Evolutionary conservation across 225 moss, liverwort and hornwort genomes (phyloP).

Genomic region (Physcomitrium patens): DNA sequence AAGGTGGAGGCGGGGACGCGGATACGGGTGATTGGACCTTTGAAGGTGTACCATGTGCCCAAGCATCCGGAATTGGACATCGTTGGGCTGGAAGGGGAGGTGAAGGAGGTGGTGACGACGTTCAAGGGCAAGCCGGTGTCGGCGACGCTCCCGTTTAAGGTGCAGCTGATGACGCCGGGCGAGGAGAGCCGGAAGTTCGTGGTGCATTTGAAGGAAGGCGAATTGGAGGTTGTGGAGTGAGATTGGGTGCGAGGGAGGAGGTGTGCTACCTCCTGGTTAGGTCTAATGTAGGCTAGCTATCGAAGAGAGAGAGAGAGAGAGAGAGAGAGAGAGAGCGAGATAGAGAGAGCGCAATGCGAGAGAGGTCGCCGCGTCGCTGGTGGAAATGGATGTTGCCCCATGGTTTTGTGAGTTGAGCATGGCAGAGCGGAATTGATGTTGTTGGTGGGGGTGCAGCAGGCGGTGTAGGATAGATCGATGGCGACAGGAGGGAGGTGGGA

Average conservation of each 20-base stretch:
- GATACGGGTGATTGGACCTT: conserved; percentile 61
- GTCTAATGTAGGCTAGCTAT: conserved; percentile 13
- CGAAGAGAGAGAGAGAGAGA: not conserved
- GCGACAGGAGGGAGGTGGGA: no score
- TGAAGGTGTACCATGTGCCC: conserved; percentile 81
- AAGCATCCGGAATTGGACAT: conserved; percentile 84
- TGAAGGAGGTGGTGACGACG: conserved; percentile 71
- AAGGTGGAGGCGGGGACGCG: conserved; percentile 50
- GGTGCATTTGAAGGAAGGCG: conserved; percentile 80
- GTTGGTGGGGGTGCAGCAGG: no score
- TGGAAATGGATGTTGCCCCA: no score
- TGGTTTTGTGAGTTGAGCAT: no score
- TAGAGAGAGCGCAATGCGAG: not conserved
- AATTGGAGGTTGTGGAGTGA: conserved; percentile 78
- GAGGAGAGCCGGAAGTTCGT: conserved; percentile 73
- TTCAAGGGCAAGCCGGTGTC: conserved; percentile 85
- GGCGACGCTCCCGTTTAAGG: conserved; percentile 82
- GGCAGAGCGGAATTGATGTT: no score
- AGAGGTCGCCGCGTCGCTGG: no score
- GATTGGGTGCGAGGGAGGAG: not conserved
- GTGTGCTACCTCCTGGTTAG: not conserved
- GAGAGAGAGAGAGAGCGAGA: not conserved
- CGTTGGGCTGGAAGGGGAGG: conserved; percentile 77
- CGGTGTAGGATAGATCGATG: no score
- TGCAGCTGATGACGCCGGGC: conserved; percentile 59